A percentile compares a stretch with the other conserved stretches of the same genome.
Evolutionary conservation across 345 rosid genomes (phyloP).

Genomic region (Gossypium sturtianum): DNA sequence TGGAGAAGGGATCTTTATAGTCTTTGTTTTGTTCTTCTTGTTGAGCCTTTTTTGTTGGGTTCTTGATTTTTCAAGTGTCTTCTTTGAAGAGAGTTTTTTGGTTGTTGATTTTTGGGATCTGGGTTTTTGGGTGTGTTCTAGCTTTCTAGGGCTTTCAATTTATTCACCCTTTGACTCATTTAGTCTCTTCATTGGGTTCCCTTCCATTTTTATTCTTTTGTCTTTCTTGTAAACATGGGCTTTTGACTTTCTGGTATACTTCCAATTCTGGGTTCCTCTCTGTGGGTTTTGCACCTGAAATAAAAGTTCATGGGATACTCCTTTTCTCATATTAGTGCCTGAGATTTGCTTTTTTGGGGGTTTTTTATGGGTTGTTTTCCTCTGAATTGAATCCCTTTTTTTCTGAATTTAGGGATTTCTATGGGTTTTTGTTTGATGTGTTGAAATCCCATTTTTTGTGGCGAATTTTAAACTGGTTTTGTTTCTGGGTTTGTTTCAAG

Average conservation of each 20-base stretch:
- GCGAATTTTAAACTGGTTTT: slow-evolving; percentile 20
- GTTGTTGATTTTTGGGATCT: slow-evolving; percentile 47
- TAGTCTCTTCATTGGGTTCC: slow-evolving; percentile 34
- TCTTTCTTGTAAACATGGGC: slow-evolving; percentile 25
- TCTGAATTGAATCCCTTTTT: slow-evolving; percentile 3
- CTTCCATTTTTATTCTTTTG: slow-evolving; percentile 23
- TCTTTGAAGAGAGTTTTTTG: slow-evolving; percentile 16
- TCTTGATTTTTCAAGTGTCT: slow-evolving; percentile 15
- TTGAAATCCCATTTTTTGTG: slow-evolving; percentile 1
- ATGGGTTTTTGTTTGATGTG: slow-evolving; percentile 23
- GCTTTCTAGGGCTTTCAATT: slow-evolving; percentile 43
- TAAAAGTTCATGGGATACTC: background rate
- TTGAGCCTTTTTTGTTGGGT: slow-evolving; percentile 16
- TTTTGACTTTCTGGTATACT: slow-evolving; percentile 37
- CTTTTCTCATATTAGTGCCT: slow-evolving; percentile 5
- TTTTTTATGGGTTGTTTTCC: background rate
- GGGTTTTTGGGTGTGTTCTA: slow-evolving; percentile 28
- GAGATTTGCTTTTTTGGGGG: slow-evolving; percentile 2
- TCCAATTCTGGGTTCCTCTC: slow-evolving; percentile 22
- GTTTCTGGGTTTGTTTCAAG: slow-evolving; percentile 20
- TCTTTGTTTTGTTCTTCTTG: slow-evolving; percentile 8
- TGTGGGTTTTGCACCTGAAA: slow-evolving; percentile 22
- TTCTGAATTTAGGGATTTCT: slow-evolving; percentile 25
- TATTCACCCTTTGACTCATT: slow-evolving; percentile 26
- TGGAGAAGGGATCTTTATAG: slow-evolving; percentile 10